phyloP scores from a whole-genome alignment of 2,329 filamentous ascomycete species.

The Teratosphaeria viscida region DNA sequence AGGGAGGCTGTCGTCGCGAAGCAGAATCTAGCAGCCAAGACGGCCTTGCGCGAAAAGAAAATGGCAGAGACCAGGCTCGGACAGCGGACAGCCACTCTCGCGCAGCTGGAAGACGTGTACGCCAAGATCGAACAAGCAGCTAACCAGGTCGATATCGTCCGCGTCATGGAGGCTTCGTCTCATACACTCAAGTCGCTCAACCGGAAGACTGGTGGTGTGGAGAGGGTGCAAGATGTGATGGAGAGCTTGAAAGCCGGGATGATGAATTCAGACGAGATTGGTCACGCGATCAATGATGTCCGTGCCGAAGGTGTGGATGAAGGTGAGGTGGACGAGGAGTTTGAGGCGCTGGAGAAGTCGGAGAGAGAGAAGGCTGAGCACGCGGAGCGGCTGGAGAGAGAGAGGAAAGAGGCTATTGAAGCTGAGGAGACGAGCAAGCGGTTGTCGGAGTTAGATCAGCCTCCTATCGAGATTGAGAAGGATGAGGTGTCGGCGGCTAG shows the following conservation, averaged over 20 bases:
- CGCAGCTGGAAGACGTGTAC: conserved; percentile 74
- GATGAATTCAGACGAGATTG: conserved; percentile 71
- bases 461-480: background rate
- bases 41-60: conserved; percentile 74
- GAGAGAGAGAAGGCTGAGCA: conserved; percentile 44
- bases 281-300: conserved; percentile 59
- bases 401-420: conserved; percentile 43
- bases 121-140: conserved; percentile 75
- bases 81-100: conserved; percentile 60
- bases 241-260: conserved; percentile 68
- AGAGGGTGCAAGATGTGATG: conserved; percentile 65
- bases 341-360: conserved; percentile 58
- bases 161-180: conserved; percentile 69
- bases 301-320: conserved; percentile 54
- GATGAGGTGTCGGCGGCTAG: background rate
- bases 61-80: conserved; percentile 63
- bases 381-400: conserved; percentile 61
- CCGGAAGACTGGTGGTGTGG: conserved; percentile 63
- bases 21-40: conserved; percentile 64
- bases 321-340: conserved; percentile 74
- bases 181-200: conserved; percentile 64
- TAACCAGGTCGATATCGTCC: conserved; percentile 73
- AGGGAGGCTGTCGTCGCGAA: conserved; percentile 61
- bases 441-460: conserved; percentile 17
- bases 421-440: conserved; percentile 34